phyloP scores from a whole-genome alignment of 768 basidiomycete genomes.

The Brasilioporus rufonigricans region DNA sequence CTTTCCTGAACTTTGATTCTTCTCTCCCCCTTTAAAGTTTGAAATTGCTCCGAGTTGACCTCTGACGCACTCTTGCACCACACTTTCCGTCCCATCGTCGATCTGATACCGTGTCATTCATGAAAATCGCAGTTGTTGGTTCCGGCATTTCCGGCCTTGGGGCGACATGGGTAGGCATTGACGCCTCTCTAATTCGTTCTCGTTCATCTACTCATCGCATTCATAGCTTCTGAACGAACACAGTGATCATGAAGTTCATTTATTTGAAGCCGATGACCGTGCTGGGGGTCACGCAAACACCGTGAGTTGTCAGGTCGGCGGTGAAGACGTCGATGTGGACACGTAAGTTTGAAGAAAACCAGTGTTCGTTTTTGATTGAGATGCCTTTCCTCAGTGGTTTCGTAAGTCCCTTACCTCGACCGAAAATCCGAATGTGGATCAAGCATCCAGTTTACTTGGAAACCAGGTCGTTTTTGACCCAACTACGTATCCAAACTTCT shows the following conservation, averaged over 20 bases:
- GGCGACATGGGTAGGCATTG: slow-evolving; percentile 61
- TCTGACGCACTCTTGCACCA: neutral
- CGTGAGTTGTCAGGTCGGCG: too few relatives aligned
- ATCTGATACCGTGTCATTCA: neutral
- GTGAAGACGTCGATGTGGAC: too few relatives aligned
- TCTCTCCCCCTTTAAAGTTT: neutral
- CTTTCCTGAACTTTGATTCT: neutral
- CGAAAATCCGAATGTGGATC: too few relatives aligned
- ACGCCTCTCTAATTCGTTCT: neutral
- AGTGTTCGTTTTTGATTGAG: neutral
- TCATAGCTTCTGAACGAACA: slow-evolving; percentile 65
- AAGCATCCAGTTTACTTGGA: too few relatives aligned
- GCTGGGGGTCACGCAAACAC: too few relatives aligned
- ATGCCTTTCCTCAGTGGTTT: slow-evolving; percentile 47
- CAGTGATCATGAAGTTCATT: slow-evolving; percentile 70
- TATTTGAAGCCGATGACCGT: slow-evolving; percentile 66
- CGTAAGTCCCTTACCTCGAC: slow-evolving; percentile 42
- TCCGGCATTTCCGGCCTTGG: slow-evolving; percentile 78
- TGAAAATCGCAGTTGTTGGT: slow-evolving; percentile 68
- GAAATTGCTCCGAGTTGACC: neutral
- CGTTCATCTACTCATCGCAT: neutral
- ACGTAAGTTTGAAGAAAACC: slow-evolving; percentile 41
- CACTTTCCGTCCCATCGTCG: neutral
- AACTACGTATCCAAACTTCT: slow-evolving; percentile 76
- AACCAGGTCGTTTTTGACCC: slow-evolving; percentile 74